phyloP scores from a whole-genome alignment of 306 rosid species.

The Vachellia pachyceras region DNA sequence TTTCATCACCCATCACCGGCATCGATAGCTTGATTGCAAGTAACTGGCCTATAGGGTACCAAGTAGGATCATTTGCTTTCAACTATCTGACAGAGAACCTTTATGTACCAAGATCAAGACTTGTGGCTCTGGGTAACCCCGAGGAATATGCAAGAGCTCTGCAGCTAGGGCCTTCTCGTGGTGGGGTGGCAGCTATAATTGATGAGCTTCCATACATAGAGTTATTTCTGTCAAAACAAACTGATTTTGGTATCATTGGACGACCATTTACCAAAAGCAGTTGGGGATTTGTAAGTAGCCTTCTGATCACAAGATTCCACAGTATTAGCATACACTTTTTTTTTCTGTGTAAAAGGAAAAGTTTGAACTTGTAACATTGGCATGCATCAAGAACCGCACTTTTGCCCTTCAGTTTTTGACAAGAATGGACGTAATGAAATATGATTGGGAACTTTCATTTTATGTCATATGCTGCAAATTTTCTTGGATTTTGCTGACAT shows the following conservation, averaged over 20 bases:
- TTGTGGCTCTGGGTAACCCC: conserved; percentile 77
- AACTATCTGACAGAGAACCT: conserved; percentile 78
- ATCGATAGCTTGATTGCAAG: conserved; percentile 81
- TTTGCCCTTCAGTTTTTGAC: conserved; percentile 13
- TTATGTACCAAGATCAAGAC: conserved; percentile 69
- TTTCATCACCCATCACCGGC: conserved; percentile 86
- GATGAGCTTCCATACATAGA: conserved; percentile 92
- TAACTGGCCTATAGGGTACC: conserved; percentile 86
- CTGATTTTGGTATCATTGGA: conserved; percentile 84
- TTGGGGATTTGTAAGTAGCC: conserved; percentile 96
- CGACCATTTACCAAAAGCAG: conserved; percentile 83
- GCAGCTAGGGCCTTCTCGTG: conserved; percentile 65
- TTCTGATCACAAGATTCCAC: conserved; percentile 32
- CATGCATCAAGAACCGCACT: background rate
- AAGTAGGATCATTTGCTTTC: conserved; percentile 90
- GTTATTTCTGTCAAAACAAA: conserved; percentile 68
- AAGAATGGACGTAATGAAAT: conserved; percentile 17
- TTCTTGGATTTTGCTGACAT: conserved; percentile 40
- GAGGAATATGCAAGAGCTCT: conserved; percentile 83
- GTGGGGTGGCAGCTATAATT: conserved; percentile 92
- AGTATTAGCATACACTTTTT: background rate
- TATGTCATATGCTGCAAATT: conserved; percentile 2
- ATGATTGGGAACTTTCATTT: conserved; percentile 4
- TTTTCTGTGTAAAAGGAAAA: no score
- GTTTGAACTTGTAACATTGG: no score